Conservation (phyloP, 1,139 yeast genomes). For the Yamadazyma sp. region DNA sequence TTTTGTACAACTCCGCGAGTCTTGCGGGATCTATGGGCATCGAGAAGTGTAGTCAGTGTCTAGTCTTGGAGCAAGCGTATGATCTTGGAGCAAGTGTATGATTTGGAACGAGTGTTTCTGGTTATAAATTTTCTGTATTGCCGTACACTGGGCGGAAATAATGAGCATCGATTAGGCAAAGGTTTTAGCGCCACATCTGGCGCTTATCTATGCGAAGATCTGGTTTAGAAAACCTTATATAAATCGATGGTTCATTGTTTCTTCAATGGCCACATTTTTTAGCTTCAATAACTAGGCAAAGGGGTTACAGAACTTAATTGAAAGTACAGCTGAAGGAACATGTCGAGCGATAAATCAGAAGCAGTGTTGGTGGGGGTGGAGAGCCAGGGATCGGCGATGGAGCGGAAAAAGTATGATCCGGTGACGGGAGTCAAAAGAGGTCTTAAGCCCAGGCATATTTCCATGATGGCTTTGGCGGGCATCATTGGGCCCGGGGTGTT, state of each 20-base stretch:
- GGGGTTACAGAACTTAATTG: too few relatives aligned
- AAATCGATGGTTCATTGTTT: too few relatives aligned
- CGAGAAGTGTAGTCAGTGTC: neutral
- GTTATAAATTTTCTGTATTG: too few relatives aligned
- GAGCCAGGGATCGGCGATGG: neutral
- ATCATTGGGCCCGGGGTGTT: constrained; percentile 64
- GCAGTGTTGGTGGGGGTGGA: neutral
- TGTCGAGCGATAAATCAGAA: neutral
- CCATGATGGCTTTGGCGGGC: constrained; percentile 80
- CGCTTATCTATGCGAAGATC: neutral
- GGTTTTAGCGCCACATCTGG: neutral
- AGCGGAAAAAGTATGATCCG: constrained; percentile 14
- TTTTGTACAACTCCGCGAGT: neutral
- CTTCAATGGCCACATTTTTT: too few relatives aligned
- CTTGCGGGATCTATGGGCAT: neutral
- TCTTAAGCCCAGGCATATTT: constrained; percentile 36
- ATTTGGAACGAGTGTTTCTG: too few relatives aligned
- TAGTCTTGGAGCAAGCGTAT: too few relatives aligned
- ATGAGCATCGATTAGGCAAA: neutral
- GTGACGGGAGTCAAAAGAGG: constrained; percentile 24
- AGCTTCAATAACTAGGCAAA: too few relatives aligned
- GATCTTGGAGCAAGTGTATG: too few relatives aligned
- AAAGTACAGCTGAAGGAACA: too few relatives aligned
- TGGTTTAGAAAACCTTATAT: neutral
- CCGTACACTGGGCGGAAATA: too few relatives aligned